Conservation (phyloP, 1,139 yeast genomes). For the Kodamaea plutei region DNA sequence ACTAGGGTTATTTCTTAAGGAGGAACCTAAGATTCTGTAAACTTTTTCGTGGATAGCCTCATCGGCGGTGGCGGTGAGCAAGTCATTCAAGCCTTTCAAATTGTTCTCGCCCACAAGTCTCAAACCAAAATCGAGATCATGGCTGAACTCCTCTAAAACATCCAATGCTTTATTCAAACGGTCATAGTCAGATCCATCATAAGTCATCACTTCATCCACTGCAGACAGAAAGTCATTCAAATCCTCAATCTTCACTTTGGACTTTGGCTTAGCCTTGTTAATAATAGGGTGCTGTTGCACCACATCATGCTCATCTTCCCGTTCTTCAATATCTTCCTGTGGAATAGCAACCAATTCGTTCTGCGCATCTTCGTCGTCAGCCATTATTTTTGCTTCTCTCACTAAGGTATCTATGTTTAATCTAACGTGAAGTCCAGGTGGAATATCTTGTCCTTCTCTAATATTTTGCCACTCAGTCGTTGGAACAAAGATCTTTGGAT, state of each 20-base stretch:
- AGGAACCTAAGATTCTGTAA: conserved; percentile 50
- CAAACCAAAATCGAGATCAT: conserved; percentile 62
- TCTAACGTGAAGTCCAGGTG: conserved; percentile 74
- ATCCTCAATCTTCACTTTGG: conserved; percentile 17
- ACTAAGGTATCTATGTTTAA: conserved; percentile 63
- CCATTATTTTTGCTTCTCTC: conserved; percentile 60
- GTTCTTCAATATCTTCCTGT: conserved; percentile 11
- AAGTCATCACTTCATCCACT: conserved; percentile 21
- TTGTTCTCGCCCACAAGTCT: conserved; percentile 24
- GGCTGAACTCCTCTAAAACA: conserved; percentile 54
- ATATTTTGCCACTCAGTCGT: conserved; percentile 64
- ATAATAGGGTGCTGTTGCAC: conserved; percentile 12
- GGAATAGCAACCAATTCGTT: conserved; percentile 16
- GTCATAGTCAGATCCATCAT: conserved; percentile 11
- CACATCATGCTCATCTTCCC: conserved; percentile 7
- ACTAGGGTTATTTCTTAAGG: conserved; percentile 68
- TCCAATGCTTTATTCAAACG: conserved; percentile 35
- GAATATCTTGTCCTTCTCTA: conserved; percentile 64
- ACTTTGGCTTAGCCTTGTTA: conserved; percentile 8
- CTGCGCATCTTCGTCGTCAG: conserved; percentile 7
- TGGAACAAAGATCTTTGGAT: conserved; percentile 60
- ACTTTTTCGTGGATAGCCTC: conserved; percentile 37
- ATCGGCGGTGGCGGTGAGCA: conserved; percentile 11
- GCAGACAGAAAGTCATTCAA: conserved; percentile 27
- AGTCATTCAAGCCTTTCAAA: conserved; percentile 17